These are phyloP conservation scores for Paecilomyces sp. DNA, from an alignment of 2,329 filamentous ascomycete genomes.

Conservation along the genomic window DNA sequence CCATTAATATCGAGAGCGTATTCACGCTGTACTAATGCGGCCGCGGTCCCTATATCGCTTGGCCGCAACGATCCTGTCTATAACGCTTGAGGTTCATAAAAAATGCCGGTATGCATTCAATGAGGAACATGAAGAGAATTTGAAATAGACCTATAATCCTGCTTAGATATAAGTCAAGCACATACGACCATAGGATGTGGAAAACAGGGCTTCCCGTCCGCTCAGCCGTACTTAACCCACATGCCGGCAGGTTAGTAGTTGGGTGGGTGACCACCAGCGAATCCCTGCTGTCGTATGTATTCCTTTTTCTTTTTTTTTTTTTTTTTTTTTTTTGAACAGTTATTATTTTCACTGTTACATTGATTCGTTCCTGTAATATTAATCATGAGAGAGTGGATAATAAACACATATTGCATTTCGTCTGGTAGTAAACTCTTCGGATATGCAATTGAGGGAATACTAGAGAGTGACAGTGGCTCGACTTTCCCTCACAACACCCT, in stretches of 20 bases:
- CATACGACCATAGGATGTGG: conserved; percentile 41
- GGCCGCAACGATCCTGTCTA: too few relatives aligned
- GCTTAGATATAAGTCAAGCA: conserved; percentile 8
- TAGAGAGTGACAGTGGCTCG: background rate
- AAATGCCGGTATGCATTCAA: too few relatives aligned
- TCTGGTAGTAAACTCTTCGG: background rate
- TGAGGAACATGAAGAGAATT: too few relatives aligned
- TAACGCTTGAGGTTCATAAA: too few relatives aligned
- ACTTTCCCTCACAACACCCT: background rate
- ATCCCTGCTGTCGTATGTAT: conserved; percentile 40
- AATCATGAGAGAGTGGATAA: too few relatives aligned
- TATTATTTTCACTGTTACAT: too few relatives aligned
- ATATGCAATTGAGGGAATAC: background rate
- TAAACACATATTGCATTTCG: too few relatives aligned
- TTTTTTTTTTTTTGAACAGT: background rate
- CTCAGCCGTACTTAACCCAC: conserved; percentile 41
- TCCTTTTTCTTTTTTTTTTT: conserved; percentile 12
- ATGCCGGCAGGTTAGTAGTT: conserved; percentile 40
- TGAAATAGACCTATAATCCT: conserved; percentile 9
- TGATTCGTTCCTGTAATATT: too few relatives aligned
- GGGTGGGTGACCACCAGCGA: conserved; percentile 42
- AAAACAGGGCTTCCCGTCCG: conserved; percentile 41
- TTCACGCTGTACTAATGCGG: too few relatives aligned
- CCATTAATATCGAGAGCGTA: too few relatives aligned
- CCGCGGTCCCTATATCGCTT: too few relatives aligned